Percentiles rank a stretch among this genome's conserved stretches.
Conservation (phyloP, 495 filamentous ascomycete species). For the Staphylotrichum tortipilum region DNA sequence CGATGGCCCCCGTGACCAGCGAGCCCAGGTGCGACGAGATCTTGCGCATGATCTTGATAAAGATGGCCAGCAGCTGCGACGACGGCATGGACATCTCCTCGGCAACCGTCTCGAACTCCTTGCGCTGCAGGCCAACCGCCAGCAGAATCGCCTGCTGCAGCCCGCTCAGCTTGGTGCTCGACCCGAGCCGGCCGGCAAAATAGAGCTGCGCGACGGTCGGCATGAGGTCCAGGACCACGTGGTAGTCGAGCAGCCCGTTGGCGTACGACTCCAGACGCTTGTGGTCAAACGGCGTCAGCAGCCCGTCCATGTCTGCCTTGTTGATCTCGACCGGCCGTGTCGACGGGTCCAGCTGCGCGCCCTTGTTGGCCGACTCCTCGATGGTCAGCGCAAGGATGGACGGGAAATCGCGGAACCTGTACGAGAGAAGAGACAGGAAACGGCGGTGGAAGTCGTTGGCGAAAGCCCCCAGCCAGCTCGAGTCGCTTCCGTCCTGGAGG, state of each 20-base stretch:
- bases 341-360: conserved; percentile 51
- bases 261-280: conserved; percentile 92
- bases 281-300: conserved; percentile 84
- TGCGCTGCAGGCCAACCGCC: conserved; percentile 81
- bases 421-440: conserved; percentile 80
- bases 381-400: conserved; percentile 76
- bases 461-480: conserved; percentile 80
- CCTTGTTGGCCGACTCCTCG: conserved; percentile 71
- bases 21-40: conserved; percentile 64
- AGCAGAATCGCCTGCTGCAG: conserved; percentile 81
- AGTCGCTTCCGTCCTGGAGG: conserved; percentile 55
- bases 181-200: conserved; percentile 66
- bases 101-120: conserved; percentile 72
- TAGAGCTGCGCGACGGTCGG: conserved; percentile 71
- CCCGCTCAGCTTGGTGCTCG: conserved; percentile 57
- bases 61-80: conserved; percentile 86
- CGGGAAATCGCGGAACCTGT: conserved; percentile 83
- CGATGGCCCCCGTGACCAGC: conserved; percentile 66
- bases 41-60: conserved; percentile 90
- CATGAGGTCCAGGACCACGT: conserved; percentile 90
- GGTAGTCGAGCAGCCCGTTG: conserved; percentile 94
- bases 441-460: conserved; percentile 86
- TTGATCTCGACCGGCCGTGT: conserved; percentile 46
- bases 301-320: conserved; percentile 62
- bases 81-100: conserved; percentile 65